These are phyloP conservation scores for Thraustochytrium striatum DNA, from an alignment of 352 stramenopile species.

Conservation along the genomic window DNA sequence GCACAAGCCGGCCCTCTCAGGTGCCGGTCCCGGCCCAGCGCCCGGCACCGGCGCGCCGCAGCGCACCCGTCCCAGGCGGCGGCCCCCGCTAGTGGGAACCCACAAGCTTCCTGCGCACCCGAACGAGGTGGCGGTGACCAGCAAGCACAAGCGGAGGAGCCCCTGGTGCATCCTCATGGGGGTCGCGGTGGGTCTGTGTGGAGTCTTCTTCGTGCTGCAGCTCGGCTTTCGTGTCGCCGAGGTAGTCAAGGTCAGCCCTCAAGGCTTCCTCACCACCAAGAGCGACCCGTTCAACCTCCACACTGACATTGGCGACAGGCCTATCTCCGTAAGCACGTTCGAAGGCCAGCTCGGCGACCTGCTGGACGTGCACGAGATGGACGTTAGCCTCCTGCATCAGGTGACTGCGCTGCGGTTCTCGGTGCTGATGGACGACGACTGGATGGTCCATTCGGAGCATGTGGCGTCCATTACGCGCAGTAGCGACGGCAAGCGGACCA, in stretches of 20 bases:
- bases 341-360: background rate
- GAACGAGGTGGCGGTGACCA: too few species aligned
- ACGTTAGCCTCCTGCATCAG: background rate
- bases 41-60: too few species aligned
- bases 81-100: too few species aligned
- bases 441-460: background rate
- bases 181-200: too few species aligned
- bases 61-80: too few species aligned
- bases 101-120: too few species aligned
- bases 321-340: background rate
- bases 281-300: background rate
- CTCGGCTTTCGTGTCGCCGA: constrained; percentile 54
- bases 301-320: background rate
- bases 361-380: background rate
- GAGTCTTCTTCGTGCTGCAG: constrained; percentile 22
- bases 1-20: too few species aligned
- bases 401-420: constrained; percentile 7
- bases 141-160: too few species aligned
- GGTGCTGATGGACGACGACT: background rate
- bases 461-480: background rate
- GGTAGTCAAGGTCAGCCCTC: constrained; percentile 52
- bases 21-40: too few species aligned
- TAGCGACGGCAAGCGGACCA: constrained; percentile 9
- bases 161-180: too few species aligned
- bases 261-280: constrained; percentile 1